phyloP scores from a whole-genome alignment of 768 basidiomycete genomes.

The Cantharellus anzutake region DNA sequence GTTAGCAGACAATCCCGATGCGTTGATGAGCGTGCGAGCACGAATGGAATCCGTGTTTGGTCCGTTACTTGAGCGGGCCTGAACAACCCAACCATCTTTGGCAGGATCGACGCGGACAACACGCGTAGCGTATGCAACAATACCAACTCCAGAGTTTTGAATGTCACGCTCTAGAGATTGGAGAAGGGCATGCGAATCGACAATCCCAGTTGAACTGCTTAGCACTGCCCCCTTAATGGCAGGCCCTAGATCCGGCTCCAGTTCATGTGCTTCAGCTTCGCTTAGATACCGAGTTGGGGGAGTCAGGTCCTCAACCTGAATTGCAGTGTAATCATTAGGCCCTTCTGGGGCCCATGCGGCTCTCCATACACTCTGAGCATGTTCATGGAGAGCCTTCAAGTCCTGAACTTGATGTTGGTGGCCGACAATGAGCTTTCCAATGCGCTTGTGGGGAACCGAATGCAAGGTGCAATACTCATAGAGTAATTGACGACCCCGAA shows the following conservation, averaged over 20 bases:
- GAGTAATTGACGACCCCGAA: constrained; percentile 69
- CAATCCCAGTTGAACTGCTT: constrained; percentile 76
- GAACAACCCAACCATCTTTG: constrained; percentile 69
- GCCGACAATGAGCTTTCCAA: constrained; percentile 84
- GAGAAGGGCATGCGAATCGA: constrained; percentile 77
- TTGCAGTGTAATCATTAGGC: constrained; percentile 26
- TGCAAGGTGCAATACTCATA: constrained; percentile 52
- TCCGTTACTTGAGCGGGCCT: constrained; percentile 25
- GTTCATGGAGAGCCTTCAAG: constrained; percentile 39
- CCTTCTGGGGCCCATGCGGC: constrained; percentile 28
- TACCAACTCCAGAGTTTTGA: constrained; percentile 41
- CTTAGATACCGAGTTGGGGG: constrained; percentile 51
- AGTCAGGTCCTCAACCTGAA: constrained; percentile 16
- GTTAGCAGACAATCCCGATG: constrained; percentile 54
- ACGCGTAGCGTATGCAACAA: constrained; percentile 57
- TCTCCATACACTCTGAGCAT: constrained; percentile 23
- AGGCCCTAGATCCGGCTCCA: constrained; percentile 69
- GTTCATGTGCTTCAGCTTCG: constrained; percentile 41
- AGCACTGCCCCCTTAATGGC: constrained; percentile 56
- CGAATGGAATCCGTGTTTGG: constrained; percentile 39
- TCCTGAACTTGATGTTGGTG: constrained; percentile 45
- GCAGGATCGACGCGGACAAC: constrained; percentile 74
- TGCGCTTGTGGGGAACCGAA: constrained; percentile 47
- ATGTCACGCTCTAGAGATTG: constrained; percentile 69
- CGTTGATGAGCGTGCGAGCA: constrained; percentile 62